These are phyloP conservation scores for Tetrapisispora namnaoensis DNA, from an alignment of 805 yeast species.

Conservation along the genomic window DNA sequence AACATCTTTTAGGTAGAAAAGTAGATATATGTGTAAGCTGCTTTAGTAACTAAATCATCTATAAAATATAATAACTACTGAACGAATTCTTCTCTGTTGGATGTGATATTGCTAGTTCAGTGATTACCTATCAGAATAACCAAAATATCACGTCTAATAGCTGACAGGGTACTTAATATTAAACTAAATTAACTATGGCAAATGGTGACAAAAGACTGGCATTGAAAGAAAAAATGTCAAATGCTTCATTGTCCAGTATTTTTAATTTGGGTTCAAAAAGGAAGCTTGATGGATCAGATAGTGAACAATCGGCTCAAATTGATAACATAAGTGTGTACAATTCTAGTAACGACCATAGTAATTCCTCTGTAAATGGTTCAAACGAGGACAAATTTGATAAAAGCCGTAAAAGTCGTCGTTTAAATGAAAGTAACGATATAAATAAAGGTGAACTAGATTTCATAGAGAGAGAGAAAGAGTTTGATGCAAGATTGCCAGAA, in stretches of 20 bases:
- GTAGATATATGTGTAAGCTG: no score
- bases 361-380: constrained; percentile 3
- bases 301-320: neutral
- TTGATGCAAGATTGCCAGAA: constrained; percentile 57
- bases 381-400: constrained; percentile 4
- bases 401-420: constrained; percentile 12
- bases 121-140: neutral
- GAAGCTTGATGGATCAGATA: constrained; percentile 8
- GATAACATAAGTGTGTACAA: no score
- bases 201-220: constrained; percentile 13
- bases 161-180: no score
- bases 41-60: no score
- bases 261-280: constrained; percentile 24
- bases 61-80: no score
- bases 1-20: no score
- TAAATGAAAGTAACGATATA: constrained; percentile 11
- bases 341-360: neutral
- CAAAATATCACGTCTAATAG: no score
- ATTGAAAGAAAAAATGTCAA: constrained; percentile 21
- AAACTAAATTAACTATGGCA: neutral
- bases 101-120: no score
- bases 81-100: no score
- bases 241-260: constrained; percentile 26
- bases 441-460: constrained; percentile 10
- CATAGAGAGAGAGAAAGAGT: constrained; percentile 43